Conservation (phyloP, 2,329 filamentous ascomycete genomes). For the Chaetomiaceae sp. region DNA sequence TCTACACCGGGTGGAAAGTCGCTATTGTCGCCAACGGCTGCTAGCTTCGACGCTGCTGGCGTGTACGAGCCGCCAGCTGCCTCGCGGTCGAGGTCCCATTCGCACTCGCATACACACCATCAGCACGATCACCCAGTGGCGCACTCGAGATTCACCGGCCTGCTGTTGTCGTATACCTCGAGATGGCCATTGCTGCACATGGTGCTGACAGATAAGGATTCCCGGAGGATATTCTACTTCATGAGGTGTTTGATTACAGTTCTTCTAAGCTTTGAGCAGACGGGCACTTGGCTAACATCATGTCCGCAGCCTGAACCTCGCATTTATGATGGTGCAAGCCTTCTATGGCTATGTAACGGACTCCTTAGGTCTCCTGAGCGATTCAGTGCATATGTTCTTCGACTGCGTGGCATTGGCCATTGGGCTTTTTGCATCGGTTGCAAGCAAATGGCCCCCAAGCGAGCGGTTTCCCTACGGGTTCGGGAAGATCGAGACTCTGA, state of each 20-base stretch:
- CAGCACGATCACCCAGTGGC: slow-evolving; percentile 33
- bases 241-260: slow-evolving; percentile 77
- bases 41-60: slow-evolving; percentile 24
- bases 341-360: slow-evolving; percentile 92
- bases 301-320: slow-evolving; percentile 72
- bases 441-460: slow-evolving; percentile 94
- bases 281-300: slow-evolving; percentile 12
- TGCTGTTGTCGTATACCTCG: slow-evolving; percentile 63
- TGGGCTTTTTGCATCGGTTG: slow-evolving; percentile 83
- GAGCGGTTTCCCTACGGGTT: slow-evolving; percentile 89
- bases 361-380: slow-evolving; percentile 88
- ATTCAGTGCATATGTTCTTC: slow-evolving; percentile 99
- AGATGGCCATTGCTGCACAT: slow-evolving; percentile 74
- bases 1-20: slow-evolving; percentile 37
- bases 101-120: slow-evolving; percentile 2
- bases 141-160: slow-evolving; percentile 64
- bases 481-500: slow-evolving; percentile 92
- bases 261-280: too few relatives aligned
- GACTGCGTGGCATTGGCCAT: slow-evolving; percentile 91
- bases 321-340: slow-evolving; percentile 90
- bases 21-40: slow-evolving; percentile 30
- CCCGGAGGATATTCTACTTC: slow-evolving; percentile 93
- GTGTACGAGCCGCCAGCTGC: slow-evolving; percentile 27
- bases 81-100: slow-evolving; percentile 12
- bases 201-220: slow-evolving; percentile 86